phyloP scores from a whole-genome alignment of 441 rosid species.

The Erodium trifolium region DNA sequence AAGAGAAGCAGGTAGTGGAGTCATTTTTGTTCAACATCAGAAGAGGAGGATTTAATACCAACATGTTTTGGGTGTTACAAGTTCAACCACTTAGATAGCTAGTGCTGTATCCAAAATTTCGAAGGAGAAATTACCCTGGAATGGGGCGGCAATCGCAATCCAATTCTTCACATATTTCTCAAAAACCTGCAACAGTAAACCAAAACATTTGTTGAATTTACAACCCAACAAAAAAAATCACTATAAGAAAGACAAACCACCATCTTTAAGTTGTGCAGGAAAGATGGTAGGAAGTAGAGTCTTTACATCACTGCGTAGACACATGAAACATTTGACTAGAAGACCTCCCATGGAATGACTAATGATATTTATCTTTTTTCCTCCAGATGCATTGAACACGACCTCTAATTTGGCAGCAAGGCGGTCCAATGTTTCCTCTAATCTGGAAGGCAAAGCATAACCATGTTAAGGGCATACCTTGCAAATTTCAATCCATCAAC shows the following conservation, averaged over 20 bases:
- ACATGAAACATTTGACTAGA: conserved; percentile 86
- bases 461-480: conserved; percentile 9
- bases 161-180: conserved; percentile 86
- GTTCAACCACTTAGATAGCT: not conserved
- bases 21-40: too few relatives aligned
- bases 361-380: conserved; percentile 74
- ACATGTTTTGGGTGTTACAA: not conserved
- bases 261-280: too few relatives aligned
- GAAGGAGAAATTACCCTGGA: conserved; percentile 46
- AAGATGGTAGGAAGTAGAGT: not conserved
- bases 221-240: not conserved
- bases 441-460: conserved; percentile 31
- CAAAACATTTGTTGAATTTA: not conserved
- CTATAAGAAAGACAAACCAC: not conserved
- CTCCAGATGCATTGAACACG: conserved; percentile 73
- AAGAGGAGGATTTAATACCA: too few relatives aligned
- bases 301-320: conserved; percentile 67
- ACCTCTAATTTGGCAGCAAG: conserved; percentile 63
- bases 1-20: not conserved
- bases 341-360: conserved; percentile 98
- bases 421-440: conserved; percentile 55
- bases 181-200: conserved; percentile 41
- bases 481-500: not conserved
- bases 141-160: conserved; percentile 95
- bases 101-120: not conserved